Evolutionary conservation across 1,284 basidiomycete species (phyloP), one percentile per base, ranked within the genome.

Genomic region (Leccinum insolens): DNA sequence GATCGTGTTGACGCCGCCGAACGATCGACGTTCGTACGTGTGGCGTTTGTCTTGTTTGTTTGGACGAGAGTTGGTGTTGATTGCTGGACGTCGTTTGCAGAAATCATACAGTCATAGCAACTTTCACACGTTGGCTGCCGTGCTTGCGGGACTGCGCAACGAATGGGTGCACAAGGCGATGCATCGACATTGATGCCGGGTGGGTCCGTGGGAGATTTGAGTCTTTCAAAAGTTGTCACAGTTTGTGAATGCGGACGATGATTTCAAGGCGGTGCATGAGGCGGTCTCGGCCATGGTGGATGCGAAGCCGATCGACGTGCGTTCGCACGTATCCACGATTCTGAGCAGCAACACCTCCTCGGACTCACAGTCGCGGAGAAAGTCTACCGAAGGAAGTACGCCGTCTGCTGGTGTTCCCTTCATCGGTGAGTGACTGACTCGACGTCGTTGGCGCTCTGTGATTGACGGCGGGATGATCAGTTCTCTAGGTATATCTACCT

Each of bases 61-160:
- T 57, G 52, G 52, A 34, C 31, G 8, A 34, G 55, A 31, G 60
- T 41, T 7, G 60, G 64, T 67, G 65, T 65, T 68, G 67, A 68
- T 67, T 62, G 25, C 31, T 31, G 17, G 41, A n/a, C 65, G 55
- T 58, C 64, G 55, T 25, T 4, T 15, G 25, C 78, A 95, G 95
- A 95, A 95, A 89, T 90, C 91, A 66, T 97, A 95, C 77, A 82
- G 84, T 57, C 82, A 91, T 71, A 90, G 87, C 76, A 96, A 93
- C 81, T 95, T 93, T 80, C 89, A 90, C 70, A 90, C 92, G 2
- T 77, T 96, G 60, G 89, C 91, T 2, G 94, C 95, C 59, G 89
- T 97, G 70, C 88, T 97, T 65, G 86, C 90, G 20, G 95, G 92
- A 3, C 83, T 98, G 52, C 87, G 87, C 64, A 90, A 86, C 69